A percentile compares a stretch with the other conserved stretches of the same genome.
Conservation (phyloP, 148 eudicot species). For the Chenopodium album region DNA sequence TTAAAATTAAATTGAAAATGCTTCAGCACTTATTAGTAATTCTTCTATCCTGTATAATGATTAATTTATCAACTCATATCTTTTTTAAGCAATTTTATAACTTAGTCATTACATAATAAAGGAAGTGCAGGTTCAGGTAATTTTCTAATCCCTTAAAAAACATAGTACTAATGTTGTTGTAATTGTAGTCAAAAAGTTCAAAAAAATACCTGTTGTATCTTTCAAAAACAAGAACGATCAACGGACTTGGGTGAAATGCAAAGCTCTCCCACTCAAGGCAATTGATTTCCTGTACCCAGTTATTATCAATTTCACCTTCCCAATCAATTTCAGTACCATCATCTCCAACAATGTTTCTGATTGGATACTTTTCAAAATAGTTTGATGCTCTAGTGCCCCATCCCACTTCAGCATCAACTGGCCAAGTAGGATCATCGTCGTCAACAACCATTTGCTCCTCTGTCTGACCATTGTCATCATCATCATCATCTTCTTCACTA, state of each 20-base stretch:
- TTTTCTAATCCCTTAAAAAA: neutral
- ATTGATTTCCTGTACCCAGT: constrained; percentile 84
- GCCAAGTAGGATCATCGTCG: constrained; percentile 85
- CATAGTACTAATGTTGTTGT: too few relatives aligned
- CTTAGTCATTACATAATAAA: neutral
- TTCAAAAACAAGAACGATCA: constrained; percentile 89
- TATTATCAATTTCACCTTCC: constrained; percentile 93
- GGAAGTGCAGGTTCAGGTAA: constrained; percentile 5
- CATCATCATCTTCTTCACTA: constrained; percentile 39
- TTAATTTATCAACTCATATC: neutral
- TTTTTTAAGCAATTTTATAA: neutral
- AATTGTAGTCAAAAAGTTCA: neutral
- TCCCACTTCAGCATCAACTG: constrained; percentile 89
- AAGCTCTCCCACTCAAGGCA: constrained; percentile 96
- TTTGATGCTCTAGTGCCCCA: constrained; percentile 94
- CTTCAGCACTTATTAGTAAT: neutral
- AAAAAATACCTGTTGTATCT: constrained; percentile 76
- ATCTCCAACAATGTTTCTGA: constrained; percentile 76
- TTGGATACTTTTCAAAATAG: constrained; percentile 77
- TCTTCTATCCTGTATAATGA: neutral
- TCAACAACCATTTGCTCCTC: constrained; percentile 60
- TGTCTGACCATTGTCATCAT: constrained; percentile 24
- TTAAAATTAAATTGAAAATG: neutral
- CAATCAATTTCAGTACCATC: constrained; percentile 87
- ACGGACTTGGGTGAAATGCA: constrained; percentile 96